Conservation (phyloP, 768 basidiomycete genomes). For the Thelephora ganbajun region DNA sequence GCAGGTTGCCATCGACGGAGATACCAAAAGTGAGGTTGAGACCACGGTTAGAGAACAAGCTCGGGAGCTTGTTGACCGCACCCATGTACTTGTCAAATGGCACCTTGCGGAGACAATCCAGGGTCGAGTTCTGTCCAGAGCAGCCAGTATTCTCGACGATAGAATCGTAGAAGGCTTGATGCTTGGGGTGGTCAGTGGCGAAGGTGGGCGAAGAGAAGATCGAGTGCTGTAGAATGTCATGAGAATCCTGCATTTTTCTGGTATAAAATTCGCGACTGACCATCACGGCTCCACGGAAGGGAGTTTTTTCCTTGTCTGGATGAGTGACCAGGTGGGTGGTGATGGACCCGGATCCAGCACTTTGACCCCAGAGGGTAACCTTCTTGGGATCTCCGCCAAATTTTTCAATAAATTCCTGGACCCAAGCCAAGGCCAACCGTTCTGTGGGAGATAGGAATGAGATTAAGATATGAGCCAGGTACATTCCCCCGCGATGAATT, state of each 20-base stretch:
- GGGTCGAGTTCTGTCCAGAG: conserved; percentile 2
- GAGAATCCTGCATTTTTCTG: too few species aligned
- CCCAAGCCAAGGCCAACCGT: conserved; percentile 40
- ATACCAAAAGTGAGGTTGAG: too few species aligned
- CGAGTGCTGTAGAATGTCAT: too few species aligned
- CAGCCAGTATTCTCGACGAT: conserved; percentile 7
- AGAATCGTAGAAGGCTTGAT: conserved; percentile 4
- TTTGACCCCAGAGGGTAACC: conserved; percentile 35
- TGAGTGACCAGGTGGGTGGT: too few species aligned
- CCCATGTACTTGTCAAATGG: conserved; percentile 4
- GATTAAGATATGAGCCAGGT: background rate
- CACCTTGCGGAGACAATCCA: conserved; percentile 10
- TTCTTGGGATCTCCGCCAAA: conserved; percentile 56
- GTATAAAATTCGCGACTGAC: too few species aligned
- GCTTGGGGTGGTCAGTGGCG: background rate
- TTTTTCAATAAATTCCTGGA: conserved; percentile 45
- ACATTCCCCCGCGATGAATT: background rate
- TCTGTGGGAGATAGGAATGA: conserved; percentile 4
- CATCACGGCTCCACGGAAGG: too few species aligned
- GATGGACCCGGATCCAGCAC: background rate
- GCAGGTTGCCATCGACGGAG: too few species aligned
- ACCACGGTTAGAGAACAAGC: too few species aligned
- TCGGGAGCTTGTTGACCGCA: conserved; percentile 1
- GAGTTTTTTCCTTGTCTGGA: too few species aligned
- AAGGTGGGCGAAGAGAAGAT: too few species aligned